phyloP scores from a whole-genome alignment of 2,329 filamentous ascomycete species.

The Diaporthe australafricana region DNA sequence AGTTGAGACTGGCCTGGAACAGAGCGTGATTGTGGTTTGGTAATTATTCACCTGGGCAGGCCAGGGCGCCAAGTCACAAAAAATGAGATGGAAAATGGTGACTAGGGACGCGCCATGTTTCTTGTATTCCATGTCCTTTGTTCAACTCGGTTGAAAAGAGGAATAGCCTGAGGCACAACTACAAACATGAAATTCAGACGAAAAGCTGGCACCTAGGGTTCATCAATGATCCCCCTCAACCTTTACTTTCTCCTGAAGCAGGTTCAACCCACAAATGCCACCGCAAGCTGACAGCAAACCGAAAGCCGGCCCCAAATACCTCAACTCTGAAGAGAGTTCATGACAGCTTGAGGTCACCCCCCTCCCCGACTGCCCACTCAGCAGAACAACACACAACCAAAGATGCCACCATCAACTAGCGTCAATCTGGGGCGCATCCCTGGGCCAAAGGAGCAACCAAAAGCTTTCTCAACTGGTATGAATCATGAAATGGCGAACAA shows the following conservation, averaged over 20 bases:
- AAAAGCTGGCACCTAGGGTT: too few species aligned
- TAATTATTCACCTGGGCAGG: background rate
- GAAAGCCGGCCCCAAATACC: background rate
- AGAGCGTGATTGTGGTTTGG: background rate
- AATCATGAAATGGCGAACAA: background rate
- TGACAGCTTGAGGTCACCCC: background rate
- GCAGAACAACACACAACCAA: background rate
- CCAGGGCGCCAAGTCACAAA: too few species aligned
- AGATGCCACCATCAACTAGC: background rate
- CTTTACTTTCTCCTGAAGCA: background rate
- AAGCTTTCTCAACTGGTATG: background rate
- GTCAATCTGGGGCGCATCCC: background rate
- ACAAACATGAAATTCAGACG: too few species aligned
- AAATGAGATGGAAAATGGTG: background rate
- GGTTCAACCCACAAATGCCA: background rate
- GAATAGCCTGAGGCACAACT: too few species aligned
- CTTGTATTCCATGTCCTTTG: too few species aligned
- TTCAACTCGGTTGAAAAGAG: too few species aligned
- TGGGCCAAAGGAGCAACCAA: background rate
- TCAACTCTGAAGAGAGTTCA: background rate
- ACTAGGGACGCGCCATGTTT: background rate
- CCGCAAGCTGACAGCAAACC: background rate
- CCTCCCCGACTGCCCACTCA: background rate
- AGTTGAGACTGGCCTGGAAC: background rate
- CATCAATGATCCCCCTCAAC: too few species aligned